Conservation (phyloP, 164 flowering plant genomes). For the Pachysandra terminalis region DNA sequence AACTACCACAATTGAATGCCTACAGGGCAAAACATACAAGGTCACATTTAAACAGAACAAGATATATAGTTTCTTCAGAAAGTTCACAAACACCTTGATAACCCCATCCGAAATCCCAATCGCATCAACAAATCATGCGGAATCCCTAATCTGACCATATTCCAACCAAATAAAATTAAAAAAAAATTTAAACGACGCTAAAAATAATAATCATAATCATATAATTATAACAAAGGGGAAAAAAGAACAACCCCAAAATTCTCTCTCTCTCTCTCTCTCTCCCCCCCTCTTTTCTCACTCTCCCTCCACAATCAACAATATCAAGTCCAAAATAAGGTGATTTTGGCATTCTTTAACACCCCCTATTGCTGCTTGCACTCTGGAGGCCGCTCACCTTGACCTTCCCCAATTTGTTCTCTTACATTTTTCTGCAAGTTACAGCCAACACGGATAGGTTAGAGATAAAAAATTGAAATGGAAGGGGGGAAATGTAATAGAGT, state of each 20-base stretch:
- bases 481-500: neutral
- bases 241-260: neutral
- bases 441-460: neutral
- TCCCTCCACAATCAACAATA: constrained; percentile 1
- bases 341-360: neutral
- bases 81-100: too few species aligned
- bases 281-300: neutral
- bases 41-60: too few species aligned
- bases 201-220: neutral
- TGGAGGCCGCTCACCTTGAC: constrained; percentile 43
- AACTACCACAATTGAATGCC: too few species aligned
- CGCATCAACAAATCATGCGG: neutral
- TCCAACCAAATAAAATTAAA: neutral
- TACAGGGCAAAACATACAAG: too few species aligned
- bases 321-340: neutral
- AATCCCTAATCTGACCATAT: too few species aligned
- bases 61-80: too few species aligned
- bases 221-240: neutral
- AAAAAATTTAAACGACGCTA: too few species aligned
- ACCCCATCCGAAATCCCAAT: neutral
- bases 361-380: constrained; percentile 55
- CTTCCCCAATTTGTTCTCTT: constrained; percentile 24
- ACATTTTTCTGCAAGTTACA: constrained; percentile 36
- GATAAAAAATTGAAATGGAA: neutral
- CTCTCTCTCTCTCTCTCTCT: too few species aligned